Base-by-base conservation (phyloP, 2,329 filamentous ascomycete species). In the Diaporthe capsici region DNA sequence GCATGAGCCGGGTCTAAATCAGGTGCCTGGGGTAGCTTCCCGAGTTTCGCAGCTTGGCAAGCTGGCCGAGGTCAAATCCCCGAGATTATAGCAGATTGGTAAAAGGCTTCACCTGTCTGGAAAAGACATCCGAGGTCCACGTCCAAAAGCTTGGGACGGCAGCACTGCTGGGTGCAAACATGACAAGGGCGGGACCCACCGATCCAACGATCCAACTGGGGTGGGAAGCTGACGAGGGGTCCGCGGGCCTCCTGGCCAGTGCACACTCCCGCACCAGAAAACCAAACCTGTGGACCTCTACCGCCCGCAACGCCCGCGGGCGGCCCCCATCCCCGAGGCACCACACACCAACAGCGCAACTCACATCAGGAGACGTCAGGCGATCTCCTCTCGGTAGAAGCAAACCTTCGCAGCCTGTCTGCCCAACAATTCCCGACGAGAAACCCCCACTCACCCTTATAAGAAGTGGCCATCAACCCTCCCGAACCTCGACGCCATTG, bases 351-450 rank as follows among this genome's bases (percentile, higher is more conserved):
- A 47, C n/a, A 57, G 31, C 25, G 25, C 71, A 57, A 73, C 49
- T 63, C 34, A 55, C 28, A 61, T 73, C 71, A 73, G 58, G 71
- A 73, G 71, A 65, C 71, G 37, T 55, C 58, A 73, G 55, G 13
- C 60, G 47, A 53, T 65, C 53, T 34, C 42, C 42, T 37, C 42
- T 3, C 28, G 34, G 13, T 34, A 72, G 63, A 22, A 13, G 55
- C 42, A 61, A 51, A 70, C 65, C 25, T 72, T 34, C 15, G 6
- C 55, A 22, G 31, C 25, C 31, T 31, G 25, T 12, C 44, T 12
- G 28, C 55, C 44, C n/a, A 44, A 51, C 49, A 53, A 55, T n/a
- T 53, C 8, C 42, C 47, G 22, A n/a, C 22, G 6, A 17, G 39
- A 31, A 20, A 65, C 42, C 7, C 47, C 25, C 47, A 55, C 58